These are phyloP conservation scores for Diplodia corticola DNA, from an alignment of 2,329 filamentous ascomycete genomes.

Conservation along the genomic window DNA sequence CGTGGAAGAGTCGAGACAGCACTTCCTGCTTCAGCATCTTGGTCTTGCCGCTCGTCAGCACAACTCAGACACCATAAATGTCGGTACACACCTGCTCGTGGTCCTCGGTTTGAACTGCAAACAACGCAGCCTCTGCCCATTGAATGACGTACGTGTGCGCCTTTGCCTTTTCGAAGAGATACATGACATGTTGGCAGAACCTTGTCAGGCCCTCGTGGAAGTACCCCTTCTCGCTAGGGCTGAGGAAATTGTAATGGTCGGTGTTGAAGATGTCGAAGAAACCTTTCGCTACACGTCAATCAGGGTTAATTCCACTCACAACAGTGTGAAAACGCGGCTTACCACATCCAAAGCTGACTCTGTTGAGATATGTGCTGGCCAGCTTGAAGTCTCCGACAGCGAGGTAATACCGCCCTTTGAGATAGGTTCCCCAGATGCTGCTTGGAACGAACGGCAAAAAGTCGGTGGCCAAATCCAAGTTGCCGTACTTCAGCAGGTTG, in stretches of 20 bases:
- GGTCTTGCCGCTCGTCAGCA: not conserved
- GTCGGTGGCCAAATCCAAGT: slow-evolving; percentile 56
- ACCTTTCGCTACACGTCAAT: slow-evolving; percentile 34
- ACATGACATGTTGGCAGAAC: slow-evolving; percentile 85
- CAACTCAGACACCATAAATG: no score
- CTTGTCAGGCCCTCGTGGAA: slow-evolving; percentile 73
- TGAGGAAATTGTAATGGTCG: slow-evolving; percentile 64
- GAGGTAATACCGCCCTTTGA: slow-evolving; percentile 78
- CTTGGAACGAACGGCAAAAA: slow-evolving; percentile 66
- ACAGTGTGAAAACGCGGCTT: slow-evolving; percentile 44
- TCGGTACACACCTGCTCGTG: not conserved
- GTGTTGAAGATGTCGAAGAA: slow-evolving; percentile 39
- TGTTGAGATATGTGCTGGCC: slow-evolving; percentile 76
- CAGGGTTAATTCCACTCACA: slow-evolving; percentile 22
- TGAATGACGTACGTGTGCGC: slow-evolving; percentile 80
- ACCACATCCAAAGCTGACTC: slow-evolving; percentile 81
- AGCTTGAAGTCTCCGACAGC: slow-evolving; percentile 70
- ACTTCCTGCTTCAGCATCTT: slow-evolving; percentile 55
- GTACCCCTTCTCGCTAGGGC: slow-evolving; percentile 68
- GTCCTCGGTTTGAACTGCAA: slow-evolving; percentile 42
- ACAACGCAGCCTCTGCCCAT: slow-evolving; percentile 64
- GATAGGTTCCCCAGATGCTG: slow-evolving; percentile 67
- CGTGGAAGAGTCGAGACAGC: slow-evolving; percentile 79
- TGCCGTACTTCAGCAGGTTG: slow-evolving; percentile 45
- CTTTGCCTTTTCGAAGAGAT: slow-evolving; percentile 75